Evolutionary conservation across 2,329 filamentous ascomycete species (phyloP).

Genomic region (Hymenoscyphus occultus): DNA sequence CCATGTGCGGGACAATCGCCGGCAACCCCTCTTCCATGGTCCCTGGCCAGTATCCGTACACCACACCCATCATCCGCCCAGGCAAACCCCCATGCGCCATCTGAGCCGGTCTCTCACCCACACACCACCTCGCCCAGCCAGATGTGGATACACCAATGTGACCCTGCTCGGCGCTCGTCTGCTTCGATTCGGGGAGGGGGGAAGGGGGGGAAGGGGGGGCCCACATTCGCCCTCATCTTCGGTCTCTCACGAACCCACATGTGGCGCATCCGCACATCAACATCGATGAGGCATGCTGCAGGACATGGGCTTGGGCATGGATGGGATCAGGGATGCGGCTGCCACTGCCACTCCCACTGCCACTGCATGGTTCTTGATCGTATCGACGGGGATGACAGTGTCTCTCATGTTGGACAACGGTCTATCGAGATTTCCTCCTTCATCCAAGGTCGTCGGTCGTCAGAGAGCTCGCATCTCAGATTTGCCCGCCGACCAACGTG

Average conservation of each 20-base stretch:
- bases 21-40: not conserved
- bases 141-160: slow-evolving; percentile 1
- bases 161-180: not conserved
- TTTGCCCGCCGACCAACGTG: not conserved
- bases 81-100: slow-evolving; percentile 1
- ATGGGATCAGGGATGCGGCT: not conserved
- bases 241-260: slow-evolving; percentile 13
- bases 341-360: too few relatives aligned
- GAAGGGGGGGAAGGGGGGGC: not conserved
- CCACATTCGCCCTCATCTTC: not conserved
- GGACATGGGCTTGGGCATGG: not conserved
- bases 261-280: slow-evolving; percentile 8
- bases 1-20: slow-evolving; percentile 5
- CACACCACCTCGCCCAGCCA: not conserved
- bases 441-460: too few relatives aligned
- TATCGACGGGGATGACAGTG: not conserved
- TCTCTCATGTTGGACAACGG: slow-evolving; percentile 1
- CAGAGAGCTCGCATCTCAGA: not conserved
- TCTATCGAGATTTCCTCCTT: slow-evolving; percentile 12
- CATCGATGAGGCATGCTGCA: slow-evolving; percentile 1
- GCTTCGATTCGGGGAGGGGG: not conserved
- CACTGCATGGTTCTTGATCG: not conserved
- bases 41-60: not conserved
- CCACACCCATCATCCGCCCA: not conserved
- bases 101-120: slow-evolving; percentile 1